These are phyloP conservation scores for Viola pubescens DNA, from an alignment of 441 rosid genomes.

Conservation along the genomic window DNA sequence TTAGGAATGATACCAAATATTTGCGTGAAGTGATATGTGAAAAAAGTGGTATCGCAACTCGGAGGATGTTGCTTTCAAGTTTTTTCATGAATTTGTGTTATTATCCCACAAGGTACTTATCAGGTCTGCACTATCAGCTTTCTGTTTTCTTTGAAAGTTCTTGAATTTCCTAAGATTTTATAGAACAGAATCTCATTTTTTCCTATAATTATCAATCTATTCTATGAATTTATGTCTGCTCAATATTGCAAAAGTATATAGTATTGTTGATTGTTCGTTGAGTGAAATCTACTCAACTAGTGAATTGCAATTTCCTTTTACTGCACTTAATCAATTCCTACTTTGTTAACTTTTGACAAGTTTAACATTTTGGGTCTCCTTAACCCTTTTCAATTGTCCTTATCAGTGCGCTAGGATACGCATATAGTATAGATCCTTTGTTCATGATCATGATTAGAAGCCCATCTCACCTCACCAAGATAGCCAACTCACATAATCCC, in stretches of 20 bases:
- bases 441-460: no score
- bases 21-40: constrained; percentile 33
- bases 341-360: no score
- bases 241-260: background rate
- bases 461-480: no score
- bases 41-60: constrained; percentile 29
- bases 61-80: constrained; percentile 56
- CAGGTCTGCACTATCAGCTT: constrained; percentile 75
- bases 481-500: no score
- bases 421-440: no score
- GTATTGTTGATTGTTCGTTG: background rate
- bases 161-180: no score
- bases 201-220: background rate
- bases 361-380: no score
- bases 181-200: background rate
- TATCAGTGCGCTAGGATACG: no score
- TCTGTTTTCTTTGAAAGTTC: constrained; percentile 1
- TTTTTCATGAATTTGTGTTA: constrained; percentile 41
- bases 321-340: no score
- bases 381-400: no score
- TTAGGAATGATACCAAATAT: constrained; percentile 26
- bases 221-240: background rate
- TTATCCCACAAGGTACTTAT: constrained; percentile 84
- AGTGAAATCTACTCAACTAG: background rate
- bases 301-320: no score